These are phyloP conservation scores for Magnaporthales sp. DNA, from an alignment of 2,329 filamentous ascomycete species.

Conservation along the genomic window DNA sequence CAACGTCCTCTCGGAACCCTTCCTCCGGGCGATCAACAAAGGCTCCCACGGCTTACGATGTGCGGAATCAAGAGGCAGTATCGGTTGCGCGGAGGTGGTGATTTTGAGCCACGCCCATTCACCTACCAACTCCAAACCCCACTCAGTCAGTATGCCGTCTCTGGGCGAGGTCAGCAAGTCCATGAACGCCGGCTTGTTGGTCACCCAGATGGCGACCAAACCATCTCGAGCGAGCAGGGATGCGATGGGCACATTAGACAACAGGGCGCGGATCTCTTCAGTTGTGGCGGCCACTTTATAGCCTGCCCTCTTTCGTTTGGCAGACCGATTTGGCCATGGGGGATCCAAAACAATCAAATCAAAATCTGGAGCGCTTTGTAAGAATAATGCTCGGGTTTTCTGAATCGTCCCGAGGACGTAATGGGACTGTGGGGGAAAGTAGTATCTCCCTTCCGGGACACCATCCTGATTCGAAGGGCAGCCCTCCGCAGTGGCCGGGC, in stretches of 20 bases:
- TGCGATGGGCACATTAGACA: slow-evolving; percentile 48
- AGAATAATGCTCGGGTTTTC: slow-evolving; percentile 30
- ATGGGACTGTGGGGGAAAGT: slow-evolving; percentile 30
- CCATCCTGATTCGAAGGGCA: background rate
- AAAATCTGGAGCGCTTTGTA: slow-evolving; percentile 40
- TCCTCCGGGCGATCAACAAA: slow-evolving; percentile 50
- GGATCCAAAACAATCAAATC: slow-evolving; percentile 66
- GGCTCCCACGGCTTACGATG: slow-evolving; percentile 75
- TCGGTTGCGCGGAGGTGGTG: slow-evolving; percentile 54
- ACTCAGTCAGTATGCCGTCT: slow-evolving; percentile 52
- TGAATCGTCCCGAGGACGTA: slow-evolving; percentile 41
- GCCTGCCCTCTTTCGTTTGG: slow-evolving; percentile 41
- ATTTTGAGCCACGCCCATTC: slow-evolving; percentile 79
- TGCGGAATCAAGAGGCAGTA: slow-evolving; percentile 47
- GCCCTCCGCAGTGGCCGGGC: background rate
- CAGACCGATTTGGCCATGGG: slow-evolving; percentile 75
- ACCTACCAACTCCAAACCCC: slow-evolving; percentile 56
- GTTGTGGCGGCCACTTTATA: slow-evolving; percentile 1
- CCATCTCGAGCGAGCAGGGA: slow-evolving; percentile 42
- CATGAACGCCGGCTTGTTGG: slow-evolving; percentile 56
- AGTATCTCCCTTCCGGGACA: background rate
- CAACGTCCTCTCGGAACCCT: slow-evolving; percentile 21
- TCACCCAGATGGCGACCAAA: slow-evolving; percentile 67
- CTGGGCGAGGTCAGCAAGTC: slow-evolving; percentile 34
- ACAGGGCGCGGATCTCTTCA: slow-evolving; percentile 30